These are phyloP conservation scores for Fraxinus platypoda DNA, from an alignment of 305 asterid species.

Conservation along the genomic window DNA sequence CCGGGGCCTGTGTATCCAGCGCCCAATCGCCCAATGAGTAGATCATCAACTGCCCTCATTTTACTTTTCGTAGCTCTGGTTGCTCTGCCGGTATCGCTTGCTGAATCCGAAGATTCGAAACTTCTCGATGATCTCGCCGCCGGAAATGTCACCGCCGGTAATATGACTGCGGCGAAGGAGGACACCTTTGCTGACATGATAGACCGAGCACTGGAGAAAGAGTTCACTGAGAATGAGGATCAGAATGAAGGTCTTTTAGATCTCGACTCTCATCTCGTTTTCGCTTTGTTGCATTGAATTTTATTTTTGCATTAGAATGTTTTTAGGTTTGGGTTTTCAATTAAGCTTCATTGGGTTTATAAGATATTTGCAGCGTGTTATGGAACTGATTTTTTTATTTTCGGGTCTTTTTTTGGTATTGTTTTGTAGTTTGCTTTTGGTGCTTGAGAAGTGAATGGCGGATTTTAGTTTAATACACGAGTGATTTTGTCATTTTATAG, in stretches of 20 bases:
- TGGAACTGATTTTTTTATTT: background rate
- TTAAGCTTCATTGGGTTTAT: background rate
- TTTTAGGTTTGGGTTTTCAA: background rate
- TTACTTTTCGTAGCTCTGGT: conserved; percentile 33
- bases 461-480: background rate
- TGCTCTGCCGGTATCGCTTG: conserved; percentile 9
- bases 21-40: conserved; percentile 42
- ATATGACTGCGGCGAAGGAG: conserved; percentile 53
- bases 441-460: background rate
- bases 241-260: conserved; percentile 79
- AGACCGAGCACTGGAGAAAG: conserved; percentile 94
- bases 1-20: conserved; percentile 48
- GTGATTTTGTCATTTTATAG: background rate
- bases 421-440: background rate
- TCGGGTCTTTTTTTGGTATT: background rate
- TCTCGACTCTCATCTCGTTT: conserved; percentile 30
- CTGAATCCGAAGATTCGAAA: conserved; percentile 35
- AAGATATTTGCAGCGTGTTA: background rate
- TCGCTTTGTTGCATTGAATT: background rate
- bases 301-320: background rate
- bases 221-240: conserved; percentile 88
- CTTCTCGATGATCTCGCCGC: conserved; percentile 29
- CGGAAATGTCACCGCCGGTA: conserved; percentile 41
- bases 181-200: conserved; percentile 91
- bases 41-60: conserved; percentile 37